Evolutionary conservation across 2,329 filamentous ascomycete species (phyloP).

Genomic region (Ophiostoma sp.): DNA sequence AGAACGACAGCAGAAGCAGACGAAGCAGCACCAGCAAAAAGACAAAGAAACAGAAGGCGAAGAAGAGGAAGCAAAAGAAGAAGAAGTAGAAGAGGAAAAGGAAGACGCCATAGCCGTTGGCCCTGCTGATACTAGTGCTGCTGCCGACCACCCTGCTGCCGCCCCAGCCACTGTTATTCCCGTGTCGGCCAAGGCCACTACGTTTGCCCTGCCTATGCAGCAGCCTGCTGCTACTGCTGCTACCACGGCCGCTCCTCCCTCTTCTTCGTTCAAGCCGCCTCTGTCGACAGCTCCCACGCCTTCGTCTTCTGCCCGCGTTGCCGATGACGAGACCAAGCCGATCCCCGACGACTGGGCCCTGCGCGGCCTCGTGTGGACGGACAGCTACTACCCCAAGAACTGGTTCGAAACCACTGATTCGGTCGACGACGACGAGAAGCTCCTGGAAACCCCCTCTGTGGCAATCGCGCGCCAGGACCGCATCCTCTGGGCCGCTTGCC

Average conservation of each 20-base stretch:
- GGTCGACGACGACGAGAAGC: conserved; percentile 63
- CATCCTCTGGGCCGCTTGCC: conserved; percentile 53
- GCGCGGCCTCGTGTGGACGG: conserved; percentile 56
- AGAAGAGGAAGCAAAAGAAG: not conserved
- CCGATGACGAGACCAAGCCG: conserved; percentile 50
- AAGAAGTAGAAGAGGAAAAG: not conserved
- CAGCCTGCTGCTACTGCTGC: not conserved
- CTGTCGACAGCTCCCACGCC: not conserved
- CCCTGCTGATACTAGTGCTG: not conserved
- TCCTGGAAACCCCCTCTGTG: conserved; percentile 57
- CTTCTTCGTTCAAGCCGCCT: not conserved
- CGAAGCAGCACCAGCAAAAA: not conserved
- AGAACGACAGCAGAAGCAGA: not conserved
- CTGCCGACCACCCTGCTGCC: not conserved
- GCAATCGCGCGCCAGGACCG: conserved; percentile 52
- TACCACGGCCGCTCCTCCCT: not conserved
- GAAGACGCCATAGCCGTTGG: not conserved
- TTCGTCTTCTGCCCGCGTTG: conserved; percentile 24
- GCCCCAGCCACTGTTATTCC: not conserved
- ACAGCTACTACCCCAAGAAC: conserved; percentile 51
- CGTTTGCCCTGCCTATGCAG: not conserved
- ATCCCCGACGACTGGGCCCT: conserved; percentile 66
- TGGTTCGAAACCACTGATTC: conserved; percentile 54
- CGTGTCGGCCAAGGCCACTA: not conserved
- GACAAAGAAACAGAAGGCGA: not conserved